Evolutionary conservation across 768 basidiomycete genomes (phyloP).

Genomic region (Macrolepiota albuminosa): DNA sequence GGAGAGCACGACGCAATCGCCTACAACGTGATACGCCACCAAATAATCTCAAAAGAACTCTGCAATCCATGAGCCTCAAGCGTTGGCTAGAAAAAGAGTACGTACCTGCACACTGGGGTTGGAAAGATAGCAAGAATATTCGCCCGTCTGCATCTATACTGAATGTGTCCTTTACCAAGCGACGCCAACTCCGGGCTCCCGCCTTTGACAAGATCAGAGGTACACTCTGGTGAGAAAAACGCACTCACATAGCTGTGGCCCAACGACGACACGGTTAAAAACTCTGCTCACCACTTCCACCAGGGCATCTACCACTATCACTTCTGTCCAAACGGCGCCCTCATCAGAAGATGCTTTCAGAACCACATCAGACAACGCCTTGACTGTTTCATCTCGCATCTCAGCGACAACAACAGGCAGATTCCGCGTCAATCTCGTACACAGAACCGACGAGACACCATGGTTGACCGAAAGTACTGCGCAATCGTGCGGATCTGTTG

Average conservation of each 20-base stretch:
- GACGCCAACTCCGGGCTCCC: background rate
- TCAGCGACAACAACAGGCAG: slow-evolving; percentile 10
- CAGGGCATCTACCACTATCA: slow-evolving; percentile 3
- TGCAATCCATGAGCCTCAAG: background rate
- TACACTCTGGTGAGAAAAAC: too few relatives aligned
- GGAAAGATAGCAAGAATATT: background rate
- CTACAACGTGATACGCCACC: background rate
- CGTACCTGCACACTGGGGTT: slow-evolving; percentile 1
- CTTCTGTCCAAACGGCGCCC: background rate
- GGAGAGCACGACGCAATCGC: slow-evolving; percentile 3
- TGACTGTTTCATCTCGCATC: slow-evolving; percentile 8
- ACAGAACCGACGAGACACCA: background rate
- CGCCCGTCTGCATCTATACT: background rate
- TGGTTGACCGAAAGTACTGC: background rate
- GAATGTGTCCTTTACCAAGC: slow-evolving; percentile 1
- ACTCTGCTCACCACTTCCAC: slow-evolving; percentile 11
- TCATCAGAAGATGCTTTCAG: background rate
- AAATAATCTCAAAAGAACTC: background rate
- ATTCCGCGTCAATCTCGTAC: slow-evolving; percentile 9
- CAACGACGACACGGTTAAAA: slow-evolving; percentile 10
- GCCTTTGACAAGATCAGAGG: background rate
- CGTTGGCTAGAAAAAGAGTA: background rate
- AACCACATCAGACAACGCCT: slow-evolving; percentile 2
- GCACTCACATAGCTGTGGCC: slow-evolving; percentile 6
- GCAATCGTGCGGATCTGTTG: background rate